A percentile compares a stretch with the other conserved stretches of the same genome.
phyloP scores from a whole-genome alignment of 2,329 filamentous ascomycete genomes.

The Biscogniauxia marginata region DNA sequence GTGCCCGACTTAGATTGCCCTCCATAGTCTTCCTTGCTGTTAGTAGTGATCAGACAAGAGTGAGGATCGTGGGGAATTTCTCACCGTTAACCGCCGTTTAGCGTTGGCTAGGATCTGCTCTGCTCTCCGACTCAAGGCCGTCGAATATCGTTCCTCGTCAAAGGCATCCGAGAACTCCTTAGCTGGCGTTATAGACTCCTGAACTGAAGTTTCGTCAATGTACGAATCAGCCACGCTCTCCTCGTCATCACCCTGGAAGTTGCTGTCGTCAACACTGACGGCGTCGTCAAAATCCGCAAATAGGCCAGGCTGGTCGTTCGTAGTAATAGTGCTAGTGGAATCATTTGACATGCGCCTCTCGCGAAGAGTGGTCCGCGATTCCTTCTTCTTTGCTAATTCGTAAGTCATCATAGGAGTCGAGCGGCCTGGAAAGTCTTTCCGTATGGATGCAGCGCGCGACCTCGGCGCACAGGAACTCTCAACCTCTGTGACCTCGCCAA shows the following conservation, averaged over 20 bases:
- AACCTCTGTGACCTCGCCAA: constrained; percentile 55
- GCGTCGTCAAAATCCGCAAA: constrained; percentile 63
- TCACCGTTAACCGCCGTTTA: constrained; percentile 81
- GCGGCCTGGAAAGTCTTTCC: constrained; percentile 28
- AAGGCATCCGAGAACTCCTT: constrained; percentile 27
- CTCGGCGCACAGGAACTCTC: constrained; percentile 47
- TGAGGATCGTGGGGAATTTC: constrained; percentile 33
- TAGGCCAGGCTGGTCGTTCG: constrained; percentile 44
- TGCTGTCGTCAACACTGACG: constrained; percentile 62
- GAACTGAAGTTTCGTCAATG: constrained; percentile 43
- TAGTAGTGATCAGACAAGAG: constrained; percentile 15
- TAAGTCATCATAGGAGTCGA: constrained; percentile 31
- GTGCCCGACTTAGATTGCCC: constrained; percentile 78
- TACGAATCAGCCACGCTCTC: constrained; percentile 62
- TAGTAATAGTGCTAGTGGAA: constrained; percentile 60
- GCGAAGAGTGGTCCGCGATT: constrained; percentile 38
- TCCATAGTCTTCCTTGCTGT: constrained; percentile 74
- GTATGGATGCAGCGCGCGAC: constrained; percentile 35
- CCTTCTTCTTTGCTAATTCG: constrained; percentile 46
- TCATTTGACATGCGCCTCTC: constrained; percentile 57
- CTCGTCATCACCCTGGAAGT: constrained; percentile 67
- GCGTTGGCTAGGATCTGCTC: constrained; percentile 92
- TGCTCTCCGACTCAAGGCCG: constrained; percentile 76
- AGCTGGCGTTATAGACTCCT: constrained; percentile 28
- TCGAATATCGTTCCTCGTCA: constrained; percentile 65